These are phyloP conservation scores for Aureobasidium zeae DNA, from an alignment of 2,329 filamentous ascomycete species.

Conservation along the genomic window DNA sequence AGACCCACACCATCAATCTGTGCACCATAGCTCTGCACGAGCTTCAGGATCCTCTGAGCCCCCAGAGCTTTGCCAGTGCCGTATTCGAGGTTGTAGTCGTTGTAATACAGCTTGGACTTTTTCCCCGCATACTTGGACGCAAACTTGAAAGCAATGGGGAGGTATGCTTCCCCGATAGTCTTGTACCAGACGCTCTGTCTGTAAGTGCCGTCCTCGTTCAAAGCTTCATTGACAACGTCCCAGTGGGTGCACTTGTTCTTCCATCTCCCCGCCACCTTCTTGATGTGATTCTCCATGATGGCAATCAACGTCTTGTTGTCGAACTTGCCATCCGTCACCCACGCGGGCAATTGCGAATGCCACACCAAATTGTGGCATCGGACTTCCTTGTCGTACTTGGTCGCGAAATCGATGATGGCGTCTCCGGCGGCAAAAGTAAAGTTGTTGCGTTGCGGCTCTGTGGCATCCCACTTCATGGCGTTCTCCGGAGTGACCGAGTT, in stretches of 20 bases:
- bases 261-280: constrained; percentile 31
- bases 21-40: constrained; percentile 22
- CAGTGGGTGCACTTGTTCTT: constrained; percentile 32
- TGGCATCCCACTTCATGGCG: constrained; percentile 34
- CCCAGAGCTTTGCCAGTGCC: constrained; percentile 21
- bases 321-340: constrained; percentile 29
- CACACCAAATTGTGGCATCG: constrained; percentile 37
- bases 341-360: constrained; percentile 33
- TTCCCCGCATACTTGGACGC: constrained; percentile 20
- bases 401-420: constrained; percentile 29
- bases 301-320: constrained; percentile 34
- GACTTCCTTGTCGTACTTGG: constrained; percentile 29
- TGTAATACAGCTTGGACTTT: constrained; percentile 24
- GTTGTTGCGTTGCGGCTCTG: constrained; percentile 27
- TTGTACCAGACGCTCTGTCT: constrained; percentile 23
- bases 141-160: constrained; percentile 24
- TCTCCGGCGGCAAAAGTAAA: constrained; percentile 31
- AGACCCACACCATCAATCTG: constrained; percentile 37
- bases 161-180: constrained; percentile 24
- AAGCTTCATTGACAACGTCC: constrained; percentile 32
- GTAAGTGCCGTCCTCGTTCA: constrained; percentile 23
- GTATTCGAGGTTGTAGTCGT: constrained; percentile 26
- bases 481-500: constrained; percentile 32
- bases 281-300: constrained; percentile 36
- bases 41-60: constrained; percentile 22